Evolutionary conservation across 2,329 filamentous ascomycete genomes (phyloP).

Genomic region (Hypoxylon sp.): DNA sequence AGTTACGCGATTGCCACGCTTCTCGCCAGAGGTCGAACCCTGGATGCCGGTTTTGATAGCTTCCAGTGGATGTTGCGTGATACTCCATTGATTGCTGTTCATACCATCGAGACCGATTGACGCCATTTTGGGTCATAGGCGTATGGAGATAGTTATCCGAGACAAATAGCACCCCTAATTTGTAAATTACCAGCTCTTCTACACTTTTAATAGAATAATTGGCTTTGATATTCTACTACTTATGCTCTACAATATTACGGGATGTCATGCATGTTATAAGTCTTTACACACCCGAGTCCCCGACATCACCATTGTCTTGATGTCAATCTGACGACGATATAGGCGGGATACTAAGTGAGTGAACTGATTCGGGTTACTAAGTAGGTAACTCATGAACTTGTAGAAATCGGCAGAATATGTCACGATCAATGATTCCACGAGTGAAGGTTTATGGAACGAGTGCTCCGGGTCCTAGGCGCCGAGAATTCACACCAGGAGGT

Average conservation of each 20-base stretch:
- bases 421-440: slow-evolving; percentile 3
- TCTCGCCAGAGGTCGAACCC: slow-evolving; percentile 12
- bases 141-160: neutral
- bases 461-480: neutral
- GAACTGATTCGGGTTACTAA: no score
- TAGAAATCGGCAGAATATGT: neutral
- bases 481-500: no score
- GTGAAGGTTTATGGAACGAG: neutral
- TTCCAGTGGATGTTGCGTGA: slow-evolving; percentile 19
- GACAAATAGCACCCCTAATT: no score
- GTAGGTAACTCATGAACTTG: neutral
- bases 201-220: no score
- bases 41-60: slow-evolving; percentile 23
- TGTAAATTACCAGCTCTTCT: no score
- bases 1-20: slow-evolving; percentile 7
- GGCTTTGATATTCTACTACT: no score
- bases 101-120: slow-evolving; percentile 3
- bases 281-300: neutral
- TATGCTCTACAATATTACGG: no score
- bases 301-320: slow-evolving; percentile 3
- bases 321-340: slow-evolving; percentile 15
- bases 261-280: neutral
- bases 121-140: slow-evolving; percentile 7
- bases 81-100: slow-evolving; percentile 21
- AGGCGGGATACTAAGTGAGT: neutral